phyloP scores from a whole-genome alignment of 805 yeast genomes.

The Metschnikowia kofuensis region DNA sequence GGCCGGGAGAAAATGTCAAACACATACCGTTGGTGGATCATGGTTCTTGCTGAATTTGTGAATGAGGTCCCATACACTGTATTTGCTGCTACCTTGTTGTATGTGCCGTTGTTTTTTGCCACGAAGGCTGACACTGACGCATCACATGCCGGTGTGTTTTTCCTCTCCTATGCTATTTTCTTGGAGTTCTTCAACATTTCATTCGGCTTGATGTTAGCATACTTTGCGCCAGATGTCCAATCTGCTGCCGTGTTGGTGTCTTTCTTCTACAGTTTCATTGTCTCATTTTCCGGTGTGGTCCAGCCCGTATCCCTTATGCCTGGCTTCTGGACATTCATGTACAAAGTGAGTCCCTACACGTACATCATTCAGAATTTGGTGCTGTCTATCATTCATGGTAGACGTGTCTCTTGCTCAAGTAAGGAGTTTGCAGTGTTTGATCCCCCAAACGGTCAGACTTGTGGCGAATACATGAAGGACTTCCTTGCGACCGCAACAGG shows the following conservation, averaged over 20 bases:
- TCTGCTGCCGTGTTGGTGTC: slow-evolving; percentile 62
- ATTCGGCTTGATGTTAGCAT: slow-evolving; percentile 50
- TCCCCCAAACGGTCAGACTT: slow-evolving; percentile 41
- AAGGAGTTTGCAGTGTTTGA: slow-evolving; percentile 47
- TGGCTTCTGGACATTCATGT: slow-evolving; percentile 49
- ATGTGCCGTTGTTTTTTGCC: slow-evolving; percentile 41
- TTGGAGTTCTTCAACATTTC: slow-evolving; percentile 41
- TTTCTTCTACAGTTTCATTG: slow-evolving; percentile 53
- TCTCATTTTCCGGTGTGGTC: slow-evolving; percentile 56
- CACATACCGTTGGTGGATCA: slow-evolving; percentile 68
- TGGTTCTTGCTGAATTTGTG: slow-evolving; percentile 51
- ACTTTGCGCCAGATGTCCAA: slow-evolving; percentile 62
- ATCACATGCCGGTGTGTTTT: slow-evolving; percentile 37
- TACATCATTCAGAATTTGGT: slow-evolving; percentile 55
- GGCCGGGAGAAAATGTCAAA: slow-evolving; percentile 69
- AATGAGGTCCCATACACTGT: slow-evolving; percentile 60
- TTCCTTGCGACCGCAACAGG: slow-evolving; percentile 11
- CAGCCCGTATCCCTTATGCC: slow-evolving; percentile 45
- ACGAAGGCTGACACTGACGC: slow-evolving; percentile 15
- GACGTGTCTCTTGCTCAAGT: slow-evolving; percentile 45
- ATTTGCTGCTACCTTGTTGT: slow-evolving; percentile 28
- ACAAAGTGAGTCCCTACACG: slow-evolving; percentile 46
- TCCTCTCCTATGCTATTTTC: slow-evolving; percentile 44
- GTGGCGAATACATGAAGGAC: slow-evolving; percentile 12
- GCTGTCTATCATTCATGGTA: slow-evolving; percentile 40